A percentile compares a stretch with the other conserved stretches of the same genome.
Conservation (phyloP, 805 yeast genomes). For the Metahyphopichia silvanorum region DNA sequence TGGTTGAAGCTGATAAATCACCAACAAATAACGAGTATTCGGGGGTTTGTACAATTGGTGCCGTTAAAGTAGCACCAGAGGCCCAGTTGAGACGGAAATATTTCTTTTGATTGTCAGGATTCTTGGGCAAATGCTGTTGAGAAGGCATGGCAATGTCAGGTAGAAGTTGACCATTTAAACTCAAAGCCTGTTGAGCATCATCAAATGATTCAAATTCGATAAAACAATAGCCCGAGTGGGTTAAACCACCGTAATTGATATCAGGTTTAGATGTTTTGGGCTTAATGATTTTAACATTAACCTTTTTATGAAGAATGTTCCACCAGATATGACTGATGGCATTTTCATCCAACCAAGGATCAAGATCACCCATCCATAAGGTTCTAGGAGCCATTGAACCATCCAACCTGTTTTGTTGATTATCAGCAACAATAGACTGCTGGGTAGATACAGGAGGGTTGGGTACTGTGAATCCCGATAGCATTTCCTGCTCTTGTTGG, state of each 20-base stretch:
- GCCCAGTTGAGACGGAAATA: conserved; percentile 81
- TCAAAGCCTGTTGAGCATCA: conserved; percentile 66
- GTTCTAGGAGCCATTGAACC: conserved; percentile 51
- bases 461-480: conserved; percentile 36
- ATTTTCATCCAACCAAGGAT: conserved; percentile 72
- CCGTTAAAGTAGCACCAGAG: conserved; percentile 69
- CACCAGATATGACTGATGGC: conserved; percentile 54
- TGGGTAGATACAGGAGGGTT: conserved; percentile 40
- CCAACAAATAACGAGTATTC: conserved; percentile 83
- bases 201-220: conserved; percentile 68
- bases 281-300: conserved; percentile 64
- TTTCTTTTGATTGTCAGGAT: conserved; percentile 51
- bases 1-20: conserved; percentile 71
- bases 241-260: conserved; percentile 18
- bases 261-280: conserved; percentile 28
- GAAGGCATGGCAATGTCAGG: conserved; percentile 54
- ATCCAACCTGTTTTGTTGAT: conserved; percentile 7
- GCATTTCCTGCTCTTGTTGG: conserved; percentile 42
- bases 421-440: conserved; percentile 31
- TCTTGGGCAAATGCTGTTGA: conserved; percentile 35
- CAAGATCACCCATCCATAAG: conserved; percentile 86
- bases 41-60: conserved; percentile 70
- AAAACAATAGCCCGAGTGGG: conserved; percentile 67
- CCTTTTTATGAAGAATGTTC: conserved; percentile 53
- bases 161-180: conserved; percentile 61